Evolutionary conservation across 2,329 filamentous ascomycete genomes (phyloP).

Genomic region (Trichophyton schoenleinii): DNA sequence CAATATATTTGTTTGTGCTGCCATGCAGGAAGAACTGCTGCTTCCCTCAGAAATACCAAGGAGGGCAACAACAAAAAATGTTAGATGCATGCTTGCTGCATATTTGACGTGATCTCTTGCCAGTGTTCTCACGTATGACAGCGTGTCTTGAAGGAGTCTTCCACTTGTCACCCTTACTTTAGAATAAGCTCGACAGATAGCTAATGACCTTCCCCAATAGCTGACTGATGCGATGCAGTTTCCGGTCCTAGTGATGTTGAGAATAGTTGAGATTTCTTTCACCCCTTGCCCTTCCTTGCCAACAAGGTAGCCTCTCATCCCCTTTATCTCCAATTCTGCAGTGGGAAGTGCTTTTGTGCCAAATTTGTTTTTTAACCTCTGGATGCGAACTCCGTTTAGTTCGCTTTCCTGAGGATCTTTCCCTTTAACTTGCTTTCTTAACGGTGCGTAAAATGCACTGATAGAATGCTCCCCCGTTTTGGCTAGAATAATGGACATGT

Average conservation of each 20-base stretch:
- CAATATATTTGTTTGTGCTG: conserved; percentile 14
- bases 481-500: conserved; percentile 53
- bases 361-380: conserved; percentile 59
- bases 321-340: conserved; percentile 54
- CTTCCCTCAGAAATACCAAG: conserved; percentile 24
- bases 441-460: conserved; percentile 52
- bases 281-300: conserved; percentile 55
- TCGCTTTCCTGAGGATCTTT: conserved; percentile 21
- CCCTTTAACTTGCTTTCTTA: conserved; percentile 32
- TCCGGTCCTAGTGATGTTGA: conserved; percentile 50
- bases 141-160: conserved; percentile 27
- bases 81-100: conserved; percentile 26
- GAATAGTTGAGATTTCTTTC: conserved; percentile 53
- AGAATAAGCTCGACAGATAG: conserved; percentile 31
- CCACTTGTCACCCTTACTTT: conserved; percentile 27
- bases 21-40: conserved; percentile 11
- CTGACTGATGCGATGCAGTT: conserved; percentile 29
- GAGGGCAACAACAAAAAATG: conserved; percentile 26
- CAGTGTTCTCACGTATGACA: conserved; percentile 30
- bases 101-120: conserved; percentile 30
- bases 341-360: conserved; percentile 59
- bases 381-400: conserved; percentile 55
- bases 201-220: conserved; percentile 29
- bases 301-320: conserved; percentile 53
- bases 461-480: conserved; percentile 41